Percentiles rank a stretch among this genome's conserved stretches.
These are phyloP conservation scores for Metroxylon sagu DNA, from an alignment of 176 grass and related monocot genomes.

Conservation along the genomic window DNA sequence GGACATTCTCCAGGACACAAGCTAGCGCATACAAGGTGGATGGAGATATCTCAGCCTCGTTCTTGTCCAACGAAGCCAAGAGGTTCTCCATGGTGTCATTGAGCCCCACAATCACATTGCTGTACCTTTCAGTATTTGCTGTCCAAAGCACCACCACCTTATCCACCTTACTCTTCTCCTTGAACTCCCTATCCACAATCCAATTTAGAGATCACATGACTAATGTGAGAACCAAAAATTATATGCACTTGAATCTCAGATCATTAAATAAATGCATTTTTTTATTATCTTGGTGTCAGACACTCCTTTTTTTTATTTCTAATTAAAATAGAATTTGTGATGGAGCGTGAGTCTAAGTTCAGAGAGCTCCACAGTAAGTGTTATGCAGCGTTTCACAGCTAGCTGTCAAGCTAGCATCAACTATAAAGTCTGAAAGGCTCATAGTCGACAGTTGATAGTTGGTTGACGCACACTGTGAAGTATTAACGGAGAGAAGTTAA, in stretches of 20 bases:
- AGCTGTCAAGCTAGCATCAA: too few species aligned
- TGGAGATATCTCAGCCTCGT: slow-evolving; percentile 75
- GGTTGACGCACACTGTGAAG: neutral
- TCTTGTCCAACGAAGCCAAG: slow-evolving; percentile 61
- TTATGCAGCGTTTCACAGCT: neutral
- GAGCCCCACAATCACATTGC: slow-evolving; percentile 55
- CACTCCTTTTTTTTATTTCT: too few species aligned
- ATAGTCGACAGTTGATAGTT: neutral
- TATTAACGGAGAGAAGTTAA: neutral
- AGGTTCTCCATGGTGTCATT: slow-evolving; percentile 87
- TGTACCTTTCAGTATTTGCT: slow-evolving; percentile 95
- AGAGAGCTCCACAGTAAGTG: neutral
- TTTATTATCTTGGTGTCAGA: too few species aligned
- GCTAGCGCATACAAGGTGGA: slow-evolving; percentile 79
- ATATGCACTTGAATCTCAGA: too few species aligned
- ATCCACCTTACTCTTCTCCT: slow-evolving; percentile 85
- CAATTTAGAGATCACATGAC: too few species aligned
- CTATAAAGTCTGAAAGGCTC: too few species aligned
- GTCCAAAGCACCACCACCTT: slow-evolving; percentile 93
- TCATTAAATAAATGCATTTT: too few species aligned
- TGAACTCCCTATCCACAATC: slow-evolving; percentile 58
- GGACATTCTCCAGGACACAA: slow-evolving; percentile 73
- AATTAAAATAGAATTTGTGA: too few species aligned
- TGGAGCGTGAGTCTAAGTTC: too few species aligned
- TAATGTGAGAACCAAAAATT: too few species aligned